Base-by-base conservation (phyloP, 2,329 filamentous ascomycete species). In the Pseudogymnoascus sp. region DNA sequence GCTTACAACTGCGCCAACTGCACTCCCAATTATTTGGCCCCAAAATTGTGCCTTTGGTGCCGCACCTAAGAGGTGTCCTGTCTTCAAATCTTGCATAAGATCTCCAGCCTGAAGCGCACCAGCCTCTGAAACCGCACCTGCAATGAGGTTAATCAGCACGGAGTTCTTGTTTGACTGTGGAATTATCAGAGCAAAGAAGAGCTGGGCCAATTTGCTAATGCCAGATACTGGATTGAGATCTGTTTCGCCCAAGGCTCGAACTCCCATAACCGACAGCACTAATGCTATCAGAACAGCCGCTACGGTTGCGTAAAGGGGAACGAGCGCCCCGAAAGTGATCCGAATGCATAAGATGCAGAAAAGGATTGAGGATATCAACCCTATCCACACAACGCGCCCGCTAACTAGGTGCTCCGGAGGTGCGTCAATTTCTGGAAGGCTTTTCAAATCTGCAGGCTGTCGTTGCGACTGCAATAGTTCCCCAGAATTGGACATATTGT, bases 41-140 rank as follows among this genome's bases (percentile, higher is more conserved):
- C 91, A 97, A 74, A 99, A 99, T 71, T 99, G 95, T 0, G 95
- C 95, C 69, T 90, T 95, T 0, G 95, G 95, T 3, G 91, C 90
- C 0, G 95, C 95, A 10, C 93, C 93, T 0, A 99, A 83, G 0
- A 99, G 79, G 75, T 99, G 93, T 0, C 95, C 95, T 0, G 95
- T 97, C 75, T 99, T 99, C 31, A 99, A 83, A 73, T 99, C 95
- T 74, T 99, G 95, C 83, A 99, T 90, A 63, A 99, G 85, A 75
- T 99, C 95, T 7, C 95, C 95, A 2, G 95, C 93, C 78, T 99
- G 95, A 4, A 97, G 80, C 3, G 95, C 95, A 4, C 95, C 89
- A 3, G 88, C 86, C 74, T 93, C 89, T 10, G 86, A 89, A 31
- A 99, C 88, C 0, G 95, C 95, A 7, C 95, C 95, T 0, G 93